Evolutionary conservation across 345 rosid genomes (phyloP), one percentile per base, ranked within the genome.

Genomic region (Pugionium cornutum): DNA sequence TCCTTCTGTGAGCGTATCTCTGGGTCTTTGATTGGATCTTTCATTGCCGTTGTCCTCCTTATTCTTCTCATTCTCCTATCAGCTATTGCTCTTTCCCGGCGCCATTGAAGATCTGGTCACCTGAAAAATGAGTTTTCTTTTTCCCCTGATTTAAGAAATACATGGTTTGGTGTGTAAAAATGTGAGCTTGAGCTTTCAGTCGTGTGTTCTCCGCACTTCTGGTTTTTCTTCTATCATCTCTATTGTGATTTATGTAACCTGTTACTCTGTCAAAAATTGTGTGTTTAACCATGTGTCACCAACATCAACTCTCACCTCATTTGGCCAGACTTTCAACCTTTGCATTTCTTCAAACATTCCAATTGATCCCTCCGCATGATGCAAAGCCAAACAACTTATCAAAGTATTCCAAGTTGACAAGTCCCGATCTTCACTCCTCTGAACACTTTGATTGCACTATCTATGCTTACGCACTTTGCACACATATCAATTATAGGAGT

Each of bases 1-100:
- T 83, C 96, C 10, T 87, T 91, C 77, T 92, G 95, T 53, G 76
- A 84, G 75, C 92, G 91, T 51, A 78, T 71, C 58, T 89, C 95
- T 1, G 89, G 89, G 5, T 84, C 88, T 40, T 68, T 92, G 69
- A 80, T 87, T 28, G 96, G 98, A 51, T 89, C 95, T 42, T 86
- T 82, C 60, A 73, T 67, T 0, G 92, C 69, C 25, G 72, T 77
- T 6, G 2, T 74, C 52, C 18, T 76, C 41, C 53, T 89, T 66
- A 66, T 75, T n/a, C 54, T 85, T 52, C 73, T 85, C 33, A 78
- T 85, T 45, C 10, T 82, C 58, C 9, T 79, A 40, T 79, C 88
- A 3, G 87, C 81, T 6, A 51, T 82, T 36, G 80, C 87, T 40
- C 83, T 91, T 44, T 78, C 91, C 18, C 76, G 82, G 40, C 86